Percentiles rank a stretch among this genome's conserved stretches.
Conservation (phyloP, 371 early-diverging fungal genomes). For the Apophysomyces ossiformis region DNA sequence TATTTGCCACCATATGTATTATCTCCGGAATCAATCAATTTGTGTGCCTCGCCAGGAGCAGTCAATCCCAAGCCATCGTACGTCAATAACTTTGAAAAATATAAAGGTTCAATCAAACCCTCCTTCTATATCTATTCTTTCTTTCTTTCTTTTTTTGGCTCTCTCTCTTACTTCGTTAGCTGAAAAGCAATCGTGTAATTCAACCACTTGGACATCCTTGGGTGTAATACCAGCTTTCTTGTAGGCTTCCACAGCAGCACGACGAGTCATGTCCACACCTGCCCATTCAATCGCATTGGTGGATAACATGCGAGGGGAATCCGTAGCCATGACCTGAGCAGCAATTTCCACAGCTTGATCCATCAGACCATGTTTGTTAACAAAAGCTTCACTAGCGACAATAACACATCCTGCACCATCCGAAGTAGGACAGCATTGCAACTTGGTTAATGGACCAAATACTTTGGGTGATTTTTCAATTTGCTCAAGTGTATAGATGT, state of each 20-base stretch:
- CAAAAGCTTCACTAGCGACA: conserved; percentile 73
- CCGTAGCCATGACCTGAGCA: conserved; percentile 77
- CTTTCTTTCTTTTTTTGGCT: too few relatives aligned
- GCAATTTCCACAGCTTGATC: conserved; percentile 75
- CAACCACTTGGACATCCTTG: conserved; percentile 72
- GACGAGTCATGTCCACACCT: conserved; percentile 76
- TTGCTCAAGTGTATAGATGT: conserved; percentile 71
- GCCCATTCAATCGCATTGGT: conserved; percentile 70
- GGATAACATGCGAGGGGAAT: conserved; percentile 65
- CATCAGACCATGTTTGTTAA: conserved; percentile 63
- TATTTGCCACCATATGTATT: conserved; percentile 67
- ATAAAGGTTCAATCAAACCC: too few relatives aligned
- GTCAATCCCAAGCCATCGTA: conserved; percentile 80
- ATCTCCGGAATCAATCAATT: conserved; percentile 58
- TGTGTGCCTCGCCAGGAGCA: conserved; percentile 67
- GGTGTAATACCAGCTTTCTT: conserved; percentile 63
- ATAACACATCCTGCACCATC: conserved; percentile 78
- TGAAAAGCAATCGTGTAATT: conserved; percentile 85
- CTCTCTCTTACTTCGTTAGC: conserved; percentile 65
- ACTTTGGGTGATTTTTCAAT: conserved; percentile 66
- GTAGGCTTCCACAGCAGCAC: conserved; percentile 63
- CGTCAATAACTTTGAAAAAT: conserved; percentile 56
- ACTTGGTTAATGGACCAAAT: conserved; percentile 74
- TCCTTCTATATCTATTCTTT: too few relatives aligned
- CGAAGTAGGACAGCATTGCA: conserved; percentile 84